A percentile compares a stretch with the other conserved stretches of the same genome.
Conservation (phyloP, 2,329 filamentous ascomycete genomes). For the Albophoma yamanashiensis region DNA sequence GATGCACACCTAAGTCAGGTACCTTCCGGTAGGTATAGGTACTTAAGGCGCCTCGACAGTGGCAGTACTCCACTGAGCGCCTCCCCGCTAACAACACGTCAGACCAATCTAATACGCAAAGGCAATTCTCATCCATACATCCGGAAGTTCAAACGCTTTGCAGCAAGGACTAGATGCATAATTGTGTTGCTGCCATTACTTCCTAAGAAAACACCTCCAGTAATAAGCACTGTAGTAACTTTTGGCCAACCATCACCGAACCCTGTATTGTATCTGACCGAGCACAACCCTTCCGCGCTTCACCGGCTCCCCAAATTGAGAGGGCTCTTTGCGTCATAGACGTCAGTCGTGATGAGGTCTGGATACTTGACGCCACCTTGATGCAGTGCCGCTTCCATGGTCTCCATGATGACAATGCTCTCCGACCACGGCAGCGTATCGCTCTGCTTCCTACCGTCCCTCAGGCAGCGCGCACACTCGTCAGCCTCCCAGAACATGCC, state of each 20-base stretch:
- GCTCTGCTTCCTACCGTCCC: slow-evolving; percentile 70
- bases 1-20: too few relatives aligned
- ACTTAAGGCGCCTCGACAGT: neutral
- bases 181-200: neutral
- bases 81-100: neutral
- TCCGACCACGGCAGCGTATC: slow-evolving; percentile 60
- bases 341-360: slow-evolving; percentile 43
- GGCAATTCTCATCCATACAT: neutral
- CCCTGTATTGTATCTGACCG: too few relatives aligned
- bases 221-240: neutral
- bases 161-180: neutral
- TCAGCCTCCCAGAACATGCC: slow-evolving; percentile 90
- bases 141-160: neutral
- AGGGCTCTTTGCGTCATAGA: slow-evolving; percentile 49
- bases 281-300: too few relatives aligned
- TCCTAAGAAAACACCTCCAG: neutral
- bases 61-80: neutral
- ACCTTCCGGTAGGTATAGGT: too few relatives aligned
- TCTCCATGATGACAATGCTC: slow-evolving; percentile 77
- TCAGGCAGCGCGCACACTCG: slow-evolving; percentile 62
- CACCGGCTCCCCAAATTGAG: slow-evolving; percentile 43
- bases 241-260: neutral
- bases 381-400: slow-evolving; percentile 44
- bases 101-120: neutral
- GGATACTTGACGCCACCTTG: slow-evolving; percentile 45